These are phyloP conservation scores for Parietaria judaica DNA, from an alignment of 306 rosid genomes.

Conservation along the genomic window DNA sequence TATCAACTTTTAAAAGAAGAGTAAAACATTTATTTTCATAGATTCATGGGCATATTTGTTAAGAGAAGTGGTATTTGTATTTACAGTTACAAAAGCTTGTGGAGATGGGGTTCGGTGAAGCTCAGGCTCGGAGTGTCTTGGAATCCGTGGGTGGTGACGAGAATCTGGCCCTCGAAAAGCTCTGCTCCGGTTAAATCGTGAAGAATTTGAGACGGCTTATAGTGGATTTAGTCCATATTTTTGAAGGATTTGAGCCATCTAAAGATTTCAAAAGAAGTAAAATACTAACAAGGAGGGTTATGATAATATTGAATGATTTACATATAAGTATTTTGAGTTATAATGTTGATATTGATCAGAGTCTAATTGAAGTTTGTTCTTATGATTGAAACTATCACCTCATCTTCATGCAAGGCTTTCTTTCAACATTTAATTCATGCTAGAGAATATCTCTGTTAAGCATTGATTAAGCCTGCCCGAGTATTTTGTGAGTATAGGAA, in stretches of 20 bases:
- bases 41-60: background rate
- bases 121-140: conserved; percentile 66
- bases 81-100: conserved; percentile 78
- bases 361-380: background rate
- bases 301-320: background rate
- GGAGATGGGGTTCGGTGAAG: conserved; percentile 95
- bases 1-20: background rate
- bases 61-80: conserved; percentile 7
- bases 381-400: conserved; percentile 1
- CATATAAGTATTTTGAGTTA: conserved; percentile 4
- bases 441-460: conserved; percentile 1
- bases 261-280: conserved; percentile 6
- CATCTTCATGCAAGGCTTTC: background rate
- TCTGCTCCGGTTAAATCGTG: conserved; percentile 38
- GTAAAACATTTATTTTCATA: background rate
- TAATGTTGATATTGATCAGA: background rate
- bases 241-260: conserved; percentile 10
- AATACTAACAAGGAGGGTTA: conserved; percentile 15
- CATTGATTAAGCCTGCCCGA: background rate
- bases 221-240: conserved; percentile 7
- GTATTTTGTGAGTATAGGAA: too few species aligned
- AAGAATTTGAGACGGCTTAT: conserved; percentile 11
- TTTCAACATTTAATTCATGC: background rate
- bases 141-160: conserved; percentile 94
- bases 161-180: conserved; percentile 89